phyloP scores from a whole-genome alignment of 768 basidiomycete species.

The Cystobasidium onofrii region DNA sequence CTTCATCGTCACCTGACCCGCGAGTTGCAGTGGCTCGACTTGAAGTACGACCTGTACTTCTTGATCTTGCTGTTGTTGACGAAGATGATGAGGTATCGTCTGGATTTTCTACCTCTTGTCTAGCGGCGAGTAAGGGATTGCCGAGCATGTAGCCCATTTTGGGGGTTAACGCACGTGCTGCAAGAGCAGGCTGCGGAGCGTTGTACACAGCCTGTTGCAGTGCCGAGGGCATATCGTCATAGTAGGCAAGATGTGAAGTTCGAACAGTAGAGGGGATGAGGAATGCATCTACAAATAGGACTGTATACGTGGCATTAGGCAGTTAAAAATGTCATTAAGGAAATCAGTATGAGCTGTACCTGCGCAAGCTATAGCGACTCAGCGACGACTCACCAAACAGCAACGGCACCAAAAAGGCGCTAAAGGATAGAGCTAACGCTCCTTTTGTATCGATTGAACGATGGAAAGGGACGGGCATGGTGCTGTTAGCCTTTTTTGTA shows the following conservation, averaged over 20 bases:
- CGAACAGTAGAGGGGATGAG: background rate
- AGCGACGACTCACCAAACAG: background rate
- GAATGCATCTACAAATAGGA: background rate
- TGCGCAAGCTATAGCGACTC: too few relatives aligned
- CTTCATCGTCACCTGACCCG: too few relatives aligned
- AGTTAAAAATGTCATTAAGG: too few relatives aligned
- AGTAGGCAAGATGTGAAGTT: background rate
- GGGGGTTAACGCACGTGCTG: background rate
- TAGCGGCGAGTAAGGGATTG: background rate
- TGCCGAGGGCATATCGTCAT: background rate
- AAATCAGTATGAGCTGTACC: too few relatives aligned
- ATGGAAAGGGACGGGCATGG: background rate
- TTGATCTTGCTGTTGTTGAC: background rate
- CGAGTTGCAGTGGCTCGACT: background rate
- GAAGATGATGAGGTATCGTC: background rate
- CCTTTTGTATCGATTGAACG: background rate
- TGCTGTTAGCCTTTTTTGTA: background rate
- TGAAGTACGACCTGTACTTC: background rate
- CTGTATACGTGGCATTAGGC: background rate
- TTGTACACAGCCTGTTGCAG: constrained; percentile 1
- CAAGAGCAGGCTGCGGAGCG: background rate
- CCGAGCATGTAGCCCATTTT: background rate
- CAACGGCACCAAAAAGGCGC: background rate
- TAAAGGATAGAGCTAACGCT: constrained; percentile 11
- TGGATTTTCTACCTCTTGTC: background rate